Evolutionary conservation across 768 basidiomycete species (phyloP), one percentile per base, ranked within the genome.

Genomic region (Tephrocybe sp.): DNA sequence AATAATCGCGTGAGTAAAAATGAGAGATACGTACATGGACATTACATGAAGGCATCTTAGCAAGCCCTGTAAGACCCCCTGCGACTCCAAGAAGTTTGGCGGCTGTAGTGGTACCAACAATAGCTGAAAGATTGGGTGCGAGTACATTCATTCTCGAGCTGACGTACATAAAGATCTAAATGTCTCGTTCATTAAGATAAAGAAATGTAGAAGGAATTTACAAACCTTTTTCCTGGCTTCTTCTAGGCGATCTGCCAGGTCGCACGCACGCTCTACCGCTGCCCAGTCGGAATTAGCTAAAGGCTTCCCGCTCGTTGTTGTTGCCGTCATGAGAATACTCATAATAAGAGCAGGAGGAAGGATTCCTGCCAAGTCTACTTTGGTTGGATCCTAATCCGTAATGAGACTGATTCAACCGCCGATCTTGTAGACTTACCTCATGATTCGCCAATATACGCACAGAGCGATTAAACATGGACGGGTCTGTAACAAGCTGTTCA

Each of bases 121-220:
- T 97, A 69, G 91, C 88, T 63, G 94, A 96, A 66, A 99, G 83
- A 70, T 99, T 99, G 63, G 97, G 97, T 60, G 97, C 96, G 64
- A 99, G 87, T 51, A 93, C 83, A 73, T 92, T 92, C 92, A 99
- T 98, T 74, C 97, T 83, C 62, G 92, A 96, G 77, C 95, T 96
- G 69, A 99, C 97, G 80, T 98, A 99, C 78, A 90, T 87, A 73
- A 98, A 96, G 62, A 98, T 99, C 89, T 95, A 62, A 1, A 49
- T 5, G 34, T 30, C 39, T 32, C 49, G 55, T 35, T 34, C 57
- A 46, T 39, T 43, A 6, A 14, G 36, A 44, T 46, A n/a, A n/a
- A n/a, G 42, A 36, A 16, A 34, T 19, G 13, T 26, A 40, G 33
- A 31, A 38, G 19, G 5, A 48, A 19, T 30, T 30, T 33, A 52